A percentile compares a stretch with the other conserved stretches of the same genome.
phyloP scores from a whole-genome alignment of 2,329 filamentous ascomycete genomes.

The Ophiocordyceps sinensis region DNA sequence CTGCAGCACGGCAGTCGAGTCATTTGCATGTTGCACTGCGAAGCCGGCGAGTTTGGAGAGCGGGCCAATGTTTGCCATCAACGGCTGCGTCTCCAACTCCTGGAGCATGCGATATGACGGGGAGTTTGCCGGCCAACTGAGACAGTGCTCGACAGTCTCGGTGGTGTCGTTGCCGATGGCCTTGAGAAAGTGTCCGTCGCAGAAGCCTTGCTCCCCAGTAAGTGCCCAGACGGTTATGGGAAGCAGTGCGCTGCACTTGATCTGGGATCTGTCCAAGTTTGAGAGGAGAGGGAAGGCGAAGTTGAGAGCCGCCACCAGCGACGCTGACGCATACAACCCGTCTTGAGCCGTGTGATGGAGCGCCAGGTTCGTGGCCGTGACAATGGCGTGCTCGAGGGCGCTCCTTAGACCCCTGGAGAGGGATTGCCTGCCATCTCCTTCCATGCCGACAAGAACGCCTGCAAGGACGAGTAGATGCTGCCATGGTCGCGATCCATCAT shows the following conservation, averaged over 20 bases:
- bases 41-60: constrained; percentile 51
- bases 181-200: constrained; percentile 60
- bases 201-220: constrained; percentile 58
- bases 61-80: constrained; percentile 53
- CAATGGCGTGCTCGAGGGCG: constrained; percentile 58
- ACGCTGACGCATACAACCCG: constrained; percentile 26
- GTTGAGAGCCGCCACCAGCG: constrained; percentile 58
- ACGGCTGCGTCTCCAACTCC: constrained; percentile 41
- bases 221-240: constrained; percentile 55
- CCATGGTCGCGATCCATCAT: constrained; percentile 54
- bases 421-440: constrained; percentile 46
- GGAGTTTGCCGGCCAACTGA: constrained; percentile 50
- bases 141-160: constrained; percentile 23
- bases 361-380: constrained; percentile 63
- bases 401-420: constrained; percentile 48
- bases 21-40: constrained; percentile 40
- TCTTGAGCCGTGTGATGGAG: constrained; percentile 33
- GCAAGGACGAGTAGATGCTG: constrained; percentile 70
- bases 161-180: constrained; percentile 53
- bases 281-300: constrained; percentile 63
- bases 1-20: constrained; percentile 29
- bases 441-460: constrained; percentile 65
- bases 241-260: constrained; percentile 57
- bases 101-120: constrained; percentile 46
- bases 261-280: constrained; percentile 36